Conservation (phyloP, 2,329 filamentous ascomycete species). For the Laburnicola sp. region DNA sequence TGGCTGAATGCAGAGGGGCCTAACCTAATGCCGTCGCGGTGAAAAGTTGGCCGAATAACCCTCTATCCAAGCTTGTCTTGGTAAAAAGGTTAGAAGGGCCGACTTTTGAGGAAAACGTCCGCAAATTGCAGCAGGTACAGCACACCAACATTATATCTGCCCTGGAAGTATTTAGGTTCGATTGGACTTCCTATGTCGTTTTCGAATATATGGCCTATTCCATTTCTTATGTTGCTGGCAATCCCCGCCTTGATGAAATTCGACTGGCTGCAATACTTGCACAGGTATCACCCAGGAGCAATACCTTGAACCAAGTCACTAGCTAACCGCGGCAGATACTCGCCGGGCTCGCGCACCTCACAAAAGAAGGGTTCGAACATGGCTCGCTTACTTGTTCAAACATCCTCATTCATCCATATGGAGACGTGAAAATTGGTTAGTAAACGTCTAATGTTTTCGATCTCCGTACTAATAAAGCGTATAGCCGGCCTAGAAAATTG, state of each 20-base stretch:
- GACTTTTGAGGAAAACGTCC: conserved; percentile 3
- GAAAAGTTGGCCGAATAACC: conserved; percentile 7
- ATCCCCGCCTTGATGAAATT: conserved; percentile 11
- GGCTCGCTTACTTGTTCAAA: conserved; percentile 28
- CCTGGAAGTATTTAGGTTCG: conserved; percentile 8
- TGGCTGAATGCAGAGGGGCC: conserved; percentile 9
- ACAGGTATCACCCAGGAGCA: conserved; percentile 8
- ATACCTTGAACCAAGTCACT: conserved; percentile 2
- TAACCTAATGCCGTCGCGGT: conserved; percentile 2
- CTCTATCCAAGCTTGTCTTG: conserved; percentile 4
- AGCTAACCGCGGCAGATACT: conserved; percentile 8
- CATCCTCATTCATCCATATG: conserved; percentile 30
- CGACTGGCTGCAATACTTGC: conserved; percentile 10
- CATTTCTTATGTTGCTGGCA: conserved; percentile 12
- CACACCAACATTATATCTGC: conserved; percentile 8
- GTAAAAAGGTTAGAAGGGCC: conserved; percentile 5
- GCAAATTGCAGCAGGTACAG: conserved; percentile 4
- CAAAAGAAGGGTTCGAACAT: conserved; percentile 22
- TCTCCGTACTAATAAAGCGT: conserved; percentile 1
- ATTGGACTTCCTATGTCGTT: conserved; percentile 7
- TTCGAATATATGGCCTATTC: conserved; percentile 15
- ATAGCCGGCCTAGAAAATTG: conserved; percentile 11
- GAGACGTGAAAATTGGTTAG: conserved; percentile 34
- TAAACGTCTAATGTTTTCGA: conserved; percentile 6
- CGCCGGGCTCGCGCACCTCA: neutral